phyloP scores from a whole-genome alignment of 2,329 filamentous ascomycete species.

The Diplodia intermedia region DNA sequence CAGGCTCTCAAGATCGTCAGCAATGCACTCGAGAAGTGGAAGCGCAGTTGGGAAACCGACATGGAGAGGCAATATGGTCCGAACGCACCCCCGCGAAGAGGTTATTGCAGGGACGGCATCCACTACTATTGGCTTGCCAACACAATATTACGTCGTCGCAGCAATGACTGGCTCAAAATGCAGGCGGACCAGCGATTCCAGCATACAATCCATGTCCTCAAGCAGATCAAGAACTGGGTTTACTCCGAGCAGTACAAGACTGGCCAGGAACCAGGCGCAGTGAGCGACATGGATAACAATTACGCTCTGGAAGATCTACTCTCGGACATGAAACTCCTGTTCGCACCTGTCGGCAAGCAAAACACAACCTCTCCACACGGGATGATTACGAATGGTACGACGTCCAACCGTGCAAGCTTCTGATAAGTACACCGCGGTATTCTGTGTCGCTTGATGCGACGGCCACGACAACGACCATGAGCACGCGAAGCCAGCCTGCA shows the following conservation, averaged over 20 bases:
- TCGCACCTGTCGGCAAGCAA: conserved; percentile 62
- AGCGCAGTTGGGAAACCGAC: conserved; percentile 73
- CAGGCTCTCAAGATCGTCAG: conserved; percentile 56
- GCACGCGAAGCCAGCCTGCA: background rate
- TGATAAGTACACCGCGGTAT: conserved; percentile 19
- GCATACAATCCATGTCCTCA: conserved; percentile 67
- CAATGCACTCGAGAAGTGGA: conserved; percentile 73
- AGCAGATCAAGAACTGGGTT: conserved; percentile 66
- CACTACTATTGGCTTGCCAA: conserved; percentile 77
- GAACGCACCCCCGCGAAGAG: conserved; percentile 52
- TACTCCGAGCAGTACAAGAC: conserved; percentile 68
- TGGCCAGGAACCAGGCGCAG: conserved; percentile 71
- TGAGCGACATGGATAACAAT: conserved; percentile 71
- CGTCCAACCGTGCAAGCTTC: conserved; percentile 13
- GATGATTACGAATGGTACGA: conserved; percentile 5
- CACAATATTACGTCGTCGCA: conserved; percentile 47
- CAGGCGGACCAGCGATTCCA: conserved; percentile 66
- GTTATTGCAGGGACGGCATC: conserved; percentile 74
- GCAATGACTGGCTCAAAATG: conserved; percentile 59
- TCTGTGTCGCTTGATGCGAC: conserved; percentile 19
- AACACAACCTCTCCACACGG: conserved; percentile 32
- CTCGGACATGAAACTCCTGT: conserved; percentile 74
- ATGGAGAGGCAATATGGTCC: conserved; percentile 68
- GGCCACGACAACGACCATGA: conserved; percentile 6
- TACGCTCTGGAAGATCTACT: conserved; percentile 70